Percentiles rank a stretch among this genome's conserved stretches.
Conservation (phyloP, 2,329 filamentous ascomycete species). For the Colletotrichum brevisporum region DNA sequence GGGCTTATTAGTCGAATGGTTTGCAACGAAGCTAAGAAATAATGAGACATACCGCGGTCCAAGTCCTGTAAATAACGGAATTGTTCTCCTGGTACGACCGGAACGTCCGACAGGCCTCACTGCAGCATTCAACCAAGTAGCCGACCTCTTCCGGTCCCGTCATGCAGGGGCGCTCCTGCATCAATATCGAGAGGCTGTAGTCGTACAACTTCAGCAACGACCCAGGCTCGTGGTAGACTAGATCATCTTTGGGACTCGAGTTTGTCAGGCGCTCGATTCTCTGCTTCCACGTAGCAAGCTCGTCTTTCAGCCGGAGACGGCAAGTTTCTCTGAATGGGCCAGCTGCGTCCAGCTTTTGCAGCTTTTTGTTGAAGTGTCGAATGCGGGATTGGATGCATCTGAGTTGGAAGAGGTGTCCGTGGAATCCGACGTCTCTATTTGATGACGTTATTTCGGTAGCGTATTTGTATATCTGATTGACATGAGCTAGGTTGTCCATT, state of each 20-base stretch:
- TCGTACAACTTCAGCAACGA: background rate
- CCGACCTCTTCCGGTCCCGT: background rate
- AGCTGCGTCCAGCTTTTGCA: background rate
- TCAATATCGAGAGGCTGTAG: conserved; percentile 2
- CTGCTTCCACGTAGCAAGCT: background rate
- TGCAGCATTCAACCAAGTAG: conserved; percentile 4
- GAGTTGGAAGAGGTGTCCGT: conserved; percentile 5
- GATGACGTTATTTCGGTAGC: background rate
- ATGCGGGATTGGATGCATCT: conserved; percentile 6
- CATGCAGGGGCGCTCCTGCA: conserved; percentile 3
- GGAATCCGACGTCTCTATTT: background rate
- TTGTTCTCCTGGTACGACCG: conserved; percentile 3
- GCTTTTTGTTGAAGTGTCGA: conserved; percentile 8
- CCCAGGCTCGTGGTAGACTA: background rate
- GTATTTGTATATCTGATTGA: background rate
- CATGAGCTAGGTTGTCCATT: background rate
- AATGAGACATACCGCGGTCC: background rate
- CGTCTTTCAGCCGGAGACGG: background rate
- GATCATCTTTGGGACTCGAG: background rate
- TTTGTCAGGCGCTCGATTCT: background rate
- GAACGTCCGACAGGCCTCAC: conserved; percentile 8
- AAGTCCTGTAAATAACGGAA: background rate
- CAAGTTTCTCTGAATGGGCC: background rate
- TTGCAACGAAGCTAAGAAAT: background rate
- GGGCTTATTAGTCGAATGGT: background rate